Conservation (phyloP, 176 grass and related monocot species). For the Thalia dealbata region DNA sequence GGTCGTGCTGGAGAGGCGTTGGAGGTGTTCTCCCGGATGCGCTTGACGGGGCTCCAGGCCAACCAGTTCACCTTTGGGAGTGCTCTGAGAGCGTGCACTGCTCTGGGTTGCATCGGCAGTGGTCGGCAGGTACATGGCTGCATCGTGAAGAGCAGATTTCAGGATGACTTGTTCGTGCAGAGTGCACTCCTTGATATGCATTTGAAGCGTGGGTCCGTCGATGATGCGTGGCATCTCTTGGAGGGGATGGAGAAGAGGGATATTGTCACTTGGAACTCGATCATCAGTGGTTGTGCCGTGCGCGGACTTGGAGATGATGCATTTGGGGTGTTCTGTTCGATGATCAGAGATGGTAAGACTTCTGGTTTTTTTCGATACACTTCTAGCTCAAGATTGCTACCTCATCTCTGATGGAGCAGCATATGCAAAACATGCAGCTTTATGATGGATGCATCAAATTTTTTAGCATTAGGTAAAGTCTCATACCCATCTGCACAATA, state of each 20-base stretch:
- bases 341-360: slow-evolving; percentile 55
- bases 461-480: neutral
- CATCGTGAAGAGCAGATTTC: slow-evolving; percentile 41
- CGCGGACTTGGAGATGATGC: slow-evolving; percentile 28
- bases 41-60: slow-evolving; percentile 6
- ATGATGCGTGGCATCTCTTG: slow-evolving; percentile 38
- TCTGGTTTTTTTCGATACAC: neutral
- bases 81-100: slow-evolving; percentile 25
- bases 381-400: neutral
- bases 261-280: slow-evolving; percentile 63
- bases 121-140: slow-evolving; percentile 61
- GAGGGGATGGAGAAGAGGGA: slow-evolving; percentile 46
- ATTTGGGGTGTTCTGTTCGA: slow-evolving; percentile 35
- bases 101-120: slow-evolving; percentile 29
- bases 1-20: slow-evolving; percentile 34
- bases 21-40: slow-evolving; percentile 42
- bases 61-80: slow-evolving; percentile 84
- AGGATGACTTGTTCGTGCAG: slow-evolving; percentile 61
- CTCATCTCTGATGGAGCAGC: neutral
- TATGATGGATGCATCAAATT: neutral
- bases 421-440: neutral
- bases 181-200: slow-evolving; percentile 71
- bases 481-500: neutral
- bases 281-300: slow-evolving; percentile 54
- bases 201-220: slow-evolving; percentile 43